Conservation (phyloP, 345 rosid species). For the Populus tremula region DNA sequence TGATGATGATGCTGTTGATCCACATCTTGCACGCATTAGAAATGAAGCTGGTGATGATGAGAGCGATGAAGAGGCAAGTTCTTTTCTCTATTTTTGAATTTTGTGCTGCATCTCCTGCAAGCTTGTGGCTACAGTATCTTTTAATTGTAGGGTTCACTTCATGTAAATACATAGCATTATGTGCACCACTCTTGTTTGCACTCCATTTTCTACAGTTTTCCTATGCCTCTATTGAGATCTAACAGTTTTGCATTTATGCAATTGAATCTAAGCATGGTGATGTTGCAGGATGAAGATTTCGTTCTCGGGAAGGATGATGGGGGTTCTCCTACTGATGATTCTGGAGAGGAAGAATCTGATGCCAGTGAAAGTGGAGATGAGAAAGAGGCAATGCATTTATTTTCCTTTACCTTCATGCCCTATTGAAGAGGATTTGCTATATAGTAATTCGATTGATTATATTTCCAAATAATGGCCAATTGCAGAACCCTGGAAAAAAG, state of each 20-base stretch:
- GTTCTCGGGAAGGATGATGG: conserved; percentile 77
- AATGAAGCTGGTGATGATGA: conserved; percentile 88
- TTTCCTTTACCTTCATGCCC: not conserved
- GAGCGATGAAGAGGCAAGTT: conserved; percentile 86
- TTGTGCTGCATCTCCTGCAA: not conserved
- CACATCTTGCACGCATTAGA: conserved; percentile 86
- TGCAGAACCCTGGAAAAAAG: conserved; percentile 71
- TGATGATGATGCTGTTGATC: conserved; percentile 89
- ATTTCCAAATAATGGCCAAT: conserved; percentile 3
- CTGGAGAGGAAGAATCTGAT: conserved; percentile 75
- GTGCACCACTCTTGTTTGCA: not conserved
- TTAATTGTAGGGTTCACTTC: not conserved
- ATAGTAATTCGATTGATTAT: conserved; percentile 7
- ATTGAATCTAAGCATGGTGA: conserved; percentile 6
- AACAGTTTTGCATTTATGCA: not conserved
- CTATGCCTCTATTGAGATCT: not conserved
- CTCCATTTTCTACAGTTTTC: not conserved
- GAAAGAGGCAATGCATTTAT: conserved; percentile 59
- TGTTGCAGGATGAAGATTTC: conserved; percentile 85
- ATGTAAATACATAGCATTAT: not conserved
- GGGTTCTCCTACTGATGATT: conserved; percentile 97
- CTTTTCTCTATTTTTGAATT: not conserved
- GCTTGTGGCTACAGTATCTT: no score
- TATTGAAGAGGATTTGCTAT: not conserved
- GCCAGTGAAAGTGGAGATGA: conserved; percentile 68